Base-by-base conservation (phyloP, 2,329 filamentous ascomycete genomes). In the Bipolaris victoriae region DNA sequence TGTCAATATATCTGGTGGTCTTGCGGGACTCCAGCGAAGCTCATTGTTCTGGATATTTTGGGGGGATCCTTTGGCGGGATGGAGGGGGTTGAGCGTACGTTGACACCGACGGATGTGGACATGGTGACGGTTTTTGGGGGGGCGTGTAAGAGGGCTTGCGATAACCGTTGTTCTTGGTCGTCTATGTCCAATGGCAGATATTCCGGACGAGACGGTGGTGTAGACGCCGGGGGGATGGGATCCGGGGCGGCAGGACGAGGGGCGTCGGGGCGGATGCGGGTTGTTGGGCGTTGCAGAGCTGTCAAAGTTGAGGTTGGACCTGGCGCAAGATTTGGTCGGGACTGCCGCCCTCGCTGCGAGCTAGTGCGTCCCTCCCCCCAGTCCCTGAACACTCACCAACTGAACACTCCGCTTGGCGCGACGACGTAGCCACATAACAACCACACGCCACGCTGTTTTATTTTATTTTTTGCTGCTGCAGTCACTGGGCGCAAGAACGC, bases 41-140 rank as follows among this genome's bases (percentile, higher is more conserved):
- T 4, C 43, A 29, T n/a, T 22, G 20, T 16, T 45, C 26, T 29
- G 7, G 5, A n/a, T 18, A 31, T 24, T 18, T 49, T 31, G 20
- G 16, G 16, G 13, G 35, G 20, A 11, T 7, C 16, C 29, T 36
- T 26, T 22, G 40, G 29, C 22, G 40, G 16, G 45, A 18, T 22
- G 29, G 40, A 22, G 13, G 43, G 54, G 53, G 47, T 45, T 41
- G 48, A 51, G 78, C 81, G 73, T 81, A 84, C 82, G 72, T 84
- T 84, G 61, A 83, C 79, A 62, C 81, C 81, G 63, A 80, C 78
- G 58, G 81, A 81, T 69, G 79, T 66, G 60, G 77, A 76, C 77
- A 79, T 79, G 64, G 62, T 69, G 70, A 63, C 49, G 44, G 55
- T 56, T 61, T 35, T 45, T 15, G 63, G n/a, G 26, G 16, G 29